phyloP scores from a whole-genome alignment of 2,329 filamentous ascomycete genomes.

The Stemphylium lycopersici region DNA sequence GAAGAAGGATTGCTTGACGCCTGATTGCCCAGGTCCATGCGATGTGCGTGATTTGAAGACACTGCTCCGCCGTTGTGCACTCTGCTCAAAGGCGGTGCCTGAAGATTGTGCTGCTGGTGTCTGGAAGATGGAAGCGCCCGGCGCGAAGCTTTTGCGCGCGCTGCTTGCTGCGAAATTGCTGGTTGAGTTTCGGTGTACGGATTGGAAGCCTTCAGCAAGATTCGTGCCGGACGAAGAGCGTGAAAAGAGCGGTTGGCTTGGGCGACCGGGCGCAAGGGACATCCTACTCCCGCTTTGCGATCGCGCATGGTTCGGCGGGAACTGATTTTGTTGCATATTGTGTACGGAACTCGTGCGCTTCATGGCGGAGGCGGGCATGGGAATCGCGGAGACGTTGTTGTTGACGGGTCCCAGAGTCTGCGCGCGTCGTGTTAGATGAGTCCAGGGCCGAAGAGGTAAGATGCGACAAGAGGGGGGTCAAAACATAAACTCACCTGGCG shows the following conservation, averaged over 20 bases:
- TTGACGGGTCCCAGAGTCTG: conserved; percentile 87
- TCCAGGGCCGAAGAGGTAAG: conserved; percentile 4
- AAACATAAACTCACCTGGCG: conserved; percentile 71
- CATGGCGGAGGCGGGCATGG: conserved; percentile 89
- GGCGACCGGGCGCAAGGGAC: conserved; percentile 79
- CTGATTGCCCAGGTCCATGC: conserved; percentile 71
- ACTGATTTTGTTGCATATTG: conserved; percentile 61
- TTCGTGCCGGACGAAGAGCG: conserved; percentile 84
- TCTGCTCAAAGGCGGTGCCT: conserved; percentile 60
- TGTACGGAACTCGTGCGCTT: conserved; percentile 87
- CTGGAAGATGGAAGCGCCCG: conserved; percentile 56
- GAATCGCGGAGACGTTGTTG: conserved; percentile 77
- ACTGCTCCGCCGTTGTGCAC: conserved; percentile 74
- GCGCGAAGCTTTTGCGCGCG: conserved; percentile 73
- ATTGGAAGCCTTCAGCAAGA: conserved; percentile 80
- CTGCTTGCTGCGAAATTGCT: conserved; percentile 66
- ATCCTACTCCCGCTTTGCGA: conserved; percentile 83
- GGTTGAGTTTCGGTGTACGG: conserved; percentile 82
- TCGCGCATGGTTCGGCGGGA: conserved; percentile 70
- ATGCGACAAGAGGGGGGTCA: conserved; percentile 21
- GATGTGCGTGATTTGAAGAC: conserved; percentile 61
- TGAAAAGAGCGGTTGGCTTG: conserved; percentile 85
- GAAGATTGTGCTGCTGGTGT: conserved; percentile 54
- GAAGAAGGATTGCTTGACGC: conserved; percentile 88
- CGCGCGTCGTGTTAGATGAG: conserved; percentile 25